Conservation (phyloP, 306 rosid genomes). For the Prunus mume region DNA sequence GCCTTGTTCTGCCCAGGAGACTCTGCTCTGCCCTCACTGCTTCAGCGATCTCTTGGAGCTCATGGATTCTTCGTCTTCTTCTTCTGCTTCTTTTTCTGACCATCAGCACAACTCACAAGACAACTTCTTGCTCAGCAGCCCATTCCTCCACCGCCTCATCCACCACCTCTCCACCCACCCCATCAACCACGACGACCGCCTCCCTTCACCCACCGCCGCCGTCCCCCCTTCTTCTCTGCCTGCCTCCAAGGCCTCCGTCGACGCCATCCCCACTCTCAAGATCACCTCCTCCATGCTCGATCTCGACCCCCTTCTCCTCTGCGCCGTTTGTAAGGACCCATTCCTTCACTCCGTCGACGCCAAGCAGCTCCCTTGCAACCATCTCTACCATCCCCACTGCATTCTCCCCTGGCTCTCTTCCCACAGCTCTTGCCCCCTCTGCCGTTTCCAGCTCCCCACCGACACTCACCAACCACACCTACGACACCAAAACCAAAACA, state of each 20-base stretch:
- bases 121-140: constrained; percentile 34
- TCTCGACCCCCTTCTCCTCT: constrained; percentile 38
- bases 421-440: constrained; percentile 75
- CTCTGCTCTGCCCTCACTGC: constrained; percentile 62
- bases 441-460: constrained; percentile 50
- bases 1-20: constrained; percentile 25
- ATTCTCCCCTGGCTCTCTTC: constrained; percentile 77
- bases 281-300: constrained; percentile 43
- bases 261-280: constrained; percentile 28
- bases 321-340: constrained; percentile 73
- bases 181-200: constrained; percentile 9
- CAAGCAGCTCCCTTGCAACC: constrained; percentile 71
- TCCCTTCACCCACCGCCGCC: constrained; percentile 2
- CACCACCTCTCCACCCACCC: constrained; percentile 36
- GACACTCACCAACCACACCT: background rate
- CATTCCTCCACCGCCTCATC: constrained; percentile 38
- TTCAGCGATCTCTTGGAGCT: constrained; percentile 69
- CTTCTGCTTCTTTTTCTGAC: constrained; percentile 17
- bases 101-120: constrained; percentile 5
- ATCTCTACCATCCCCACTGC: constrained; percentile 73
- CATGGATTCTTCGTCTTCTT: constrained; percentile 57
- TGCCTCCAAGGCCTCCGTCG: constrained; percentile 29
- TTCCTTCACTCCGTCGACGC: constrained; percentile 40
- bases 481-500: background rate
- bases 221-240: constrained; percentile 22